Conservation (phyloP, 768 basidiomycete species). For the Mycena galopus region DNA sequence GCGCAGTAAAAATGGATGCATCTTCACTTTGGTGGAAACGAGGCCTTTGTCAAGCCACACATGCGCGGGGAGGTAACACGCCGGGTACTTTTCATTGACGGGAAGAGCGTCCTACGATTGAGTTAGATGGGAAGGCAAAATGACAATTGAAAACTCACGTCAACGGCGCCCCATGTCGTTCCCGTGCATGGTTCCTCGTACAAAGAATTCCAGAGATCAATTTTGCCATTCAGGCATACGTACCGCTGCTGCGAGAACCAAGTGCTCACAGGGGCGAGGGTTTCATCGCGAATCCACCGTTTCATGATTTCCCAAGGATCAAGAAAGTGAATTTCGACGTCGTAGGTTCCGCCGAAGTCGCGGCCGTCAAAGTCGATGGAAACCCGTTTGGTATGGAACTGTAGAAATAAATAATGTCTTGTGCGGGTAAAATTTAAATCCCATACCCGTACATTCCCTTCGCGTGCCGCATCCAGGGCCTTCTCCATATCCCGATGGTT, state of each 20-base stretch:
- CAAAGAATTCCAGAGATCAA: neutral
- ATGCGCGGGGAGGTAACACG: neutral
- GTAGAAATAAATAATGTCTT: neutral
- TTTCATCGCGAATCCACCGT: neutral
- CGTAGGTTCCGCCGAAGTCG: neutral
- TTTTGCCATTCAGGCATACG: neutral
- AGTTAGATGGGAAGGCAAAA: neutral
- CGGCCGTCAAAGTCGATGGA: neutral
- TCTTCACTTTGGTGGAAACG: neutral
- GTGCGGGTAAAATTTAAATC: neutral
- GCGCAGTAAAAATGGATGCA: neutral
- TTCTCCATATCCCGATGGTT: neutral
- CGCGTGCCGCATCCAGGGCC: neutral
- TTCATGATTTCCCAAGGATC: neutral
- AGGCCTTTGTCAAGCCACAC: neutral
- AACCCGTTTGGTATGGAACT: neutral
- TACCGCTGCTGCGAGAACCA: neutral
- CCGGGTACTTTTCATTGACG: neutral
- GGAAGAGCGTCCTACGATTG: neutral
- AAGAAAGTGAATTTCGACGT: neutral
- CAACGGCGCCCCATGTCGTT: slow-evolving; percentile 29
- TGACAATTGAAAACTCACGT: neutral
- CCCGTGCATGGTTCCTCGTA: neutral
- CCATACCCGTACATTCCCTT: neutral
- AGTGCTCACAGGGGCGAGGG: neutral